Evolutionary conservation across 768 basidiomycete genomes (phyloP), one percentile per base, ranked within the genome.

Genomic region (Leccinum arenicola): DNA sequence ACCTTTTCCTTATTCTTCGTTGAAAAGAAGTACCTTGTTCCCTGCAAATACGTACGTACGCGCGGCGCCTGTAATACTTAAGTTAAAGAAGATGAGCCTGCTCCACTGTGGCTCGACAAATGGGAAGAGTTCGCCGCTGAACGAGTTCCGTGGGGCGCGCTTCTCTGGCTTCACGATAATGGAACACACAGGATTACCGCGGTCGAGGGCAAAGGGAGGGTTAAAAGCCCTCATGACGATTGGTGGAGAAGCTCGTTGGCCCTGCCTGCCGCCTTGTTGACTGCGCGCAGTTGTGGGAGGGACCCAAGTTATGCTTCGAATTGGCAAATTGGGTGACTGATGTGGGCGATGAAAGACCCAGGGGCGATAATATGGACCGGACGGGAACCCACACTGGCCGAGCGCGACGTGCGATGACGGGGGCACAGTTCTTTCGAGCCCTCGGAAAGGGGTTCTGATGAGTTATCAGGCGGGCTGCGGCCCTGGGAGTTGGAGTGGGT

Each of bases 171-270:
- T 64, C 54, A 62, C 63, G 15, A 62, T 67, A 43, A 64, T 66
- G 63, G 65, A 69, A 70, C 63, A 53, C 68, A 71, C 70, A 71
- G 70, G 70, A 65, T 70, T 14, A 9, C 58, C 64, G 70, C 53
- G 70, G 70, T 70, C 54, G 65, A 71, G 70, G 70, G 70, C 50
- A 65, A 33, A 45, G 45, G 50, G 52, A 43, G 40, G 40, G n/a
- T 43, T 43, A 31, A 51, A 47, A 38, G 7, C 38, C 43, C 12
- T 9, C 2, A 17, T 45, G 56, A 61, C 52, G 60, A 70, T 71
- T 71, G 69, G 65, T 54, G 58, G 31, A 56, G 65, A 65, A 69
- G 62, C 33, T 15, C 3, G 27, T 3, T 51, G 48, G 27, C 17
- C 43, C 54, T 43, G 49, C 54, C 21, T 47, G 47, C 49, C 56